Evolutionary conservation across 2,329 filamentous ascomycete genomes (phyloP), one percentile per base, ranked within the genome.

Genomic region (Cladosporium sp.): DNA sequence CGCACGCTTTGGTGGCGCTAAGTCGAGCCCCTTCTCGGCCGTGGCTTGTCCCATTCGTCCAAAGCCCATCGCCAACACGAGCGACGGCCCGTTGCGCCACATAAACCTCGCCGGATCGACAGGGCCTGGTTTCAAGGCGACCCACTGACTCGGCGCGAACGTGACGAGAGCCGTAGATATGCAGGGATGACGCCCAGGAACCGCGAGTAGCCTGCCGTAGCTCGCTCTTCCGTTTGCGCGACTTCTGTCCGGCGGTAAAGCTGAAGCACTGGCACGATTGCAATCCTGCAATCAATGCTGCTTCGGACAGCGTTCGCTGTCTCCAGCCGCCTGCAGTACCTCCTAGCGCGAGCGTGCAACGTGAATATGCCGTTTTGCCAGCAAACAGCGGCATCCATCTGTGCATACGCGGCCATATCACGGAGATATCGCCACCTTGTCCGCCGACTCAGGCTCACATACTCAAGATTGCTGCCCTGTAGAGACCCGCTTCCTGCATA

Each of bases 401-500:
- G 23, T 26, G 23, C 23, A 26, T 46, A 46, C 40, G 40, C 40
- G 40, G 40, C 40, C 40, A 46, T 46, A 46, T 21, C 40, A 21
- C 40, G 40, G 40, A 23, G n/a, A n/a, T 21, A 55, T 12, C 33
- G 5, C 52, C 52, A 55, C 16, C 18, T 33, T 33, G 8, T 12
- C 28, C 18, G 53, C 28, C 37, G 29, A 33, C 12, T 31, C 21
- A 33, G n/a, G 55, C 55, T 37, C 29, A 57, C 21, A 35, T 11
- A 33, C 55, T 37, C 29, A 57, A 57, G 21, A 35, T 57, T 21
- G 28, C 31, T 29, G 29, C 55, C 55, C n/a, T 40, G 55, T 31
- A 31, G 33, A n/a, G 55, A 57, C n/a, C 55, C 55, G 55, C 33
- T n/a, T 57, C 55, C 21, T 57, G 33, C 33, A 57, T 57, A 57